Conservation (phyloP, 441 rosid genomes). For the Pelargonium australe region DNA sequence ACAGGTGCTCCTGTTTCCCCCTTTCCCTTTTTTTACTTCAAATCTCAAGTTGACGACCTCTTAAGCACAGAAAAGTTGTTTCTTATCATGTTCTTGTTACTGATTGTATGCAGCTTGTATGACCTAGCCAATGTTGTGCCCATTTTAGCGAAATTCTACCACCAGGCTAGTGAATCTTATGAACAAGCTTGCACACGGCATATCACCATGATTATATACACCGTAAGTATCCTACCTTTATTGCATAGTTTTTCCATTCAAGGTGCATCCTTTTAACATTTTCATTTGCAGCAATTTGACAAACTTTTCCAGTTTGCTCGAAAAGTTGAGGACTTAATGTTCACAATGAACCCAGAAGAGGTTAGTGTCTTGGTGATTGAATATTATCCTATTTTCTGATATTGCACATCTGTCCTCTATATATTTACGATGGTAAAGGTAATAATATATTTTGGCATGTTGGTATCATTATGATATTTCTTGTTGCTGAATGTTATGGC, state of each 20-base stretch:
- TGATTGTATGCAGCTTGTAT: slow-evolving; percentile 63
- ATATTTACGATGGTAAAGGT: neutral
- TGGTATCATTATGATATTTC: no score
- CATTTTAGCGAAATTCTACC: slow-evolving; percentile 94
- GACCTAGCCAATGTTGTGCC: slow-evolving; percentile 98
- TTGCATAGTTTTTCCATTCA: neutral
- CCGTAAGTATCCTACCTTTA: slow-evolving; percentile 45
- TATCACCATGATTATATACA: slow-evolving; percentile 89
- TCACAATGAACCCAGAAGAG: slow-evolving; percentile 95
- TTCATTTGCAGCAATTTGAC: slow-evolving; percentile 77
- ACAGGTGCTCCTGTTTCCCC: slow-evolving; percentile 43
- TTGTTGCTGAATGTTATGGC: no score
- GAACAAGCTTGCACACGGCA: slow-evolving; percentile 96
- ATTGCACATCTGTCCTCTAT: neutral
- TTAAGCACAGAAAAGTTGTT: neutral
- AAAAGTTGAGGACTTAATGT: slow-evolving; percentile 89
- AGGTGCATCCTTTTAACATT: slow-evolving; percentile 19
- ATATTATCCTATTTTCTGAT: neutral
- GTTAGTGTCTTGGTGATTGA: slow-evolving; percentile 30
- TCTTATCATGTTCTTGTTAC: slow-evolving; percentile 15
- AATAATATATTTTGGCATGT: no score
- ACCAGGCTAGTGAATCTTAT: slow-evolving; percentile 97
- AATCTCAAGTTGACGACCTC: neutral
- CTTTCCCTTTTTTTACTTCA: neutral
- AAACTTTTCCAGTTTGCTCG: slow-evolving; percentile 85